Percentiles rank a stretch among this genome's conserved stretches.
phyloP scores from a whole-genome alignment of 176 grass and related monocot species.

The Areca catechu region DNA sequence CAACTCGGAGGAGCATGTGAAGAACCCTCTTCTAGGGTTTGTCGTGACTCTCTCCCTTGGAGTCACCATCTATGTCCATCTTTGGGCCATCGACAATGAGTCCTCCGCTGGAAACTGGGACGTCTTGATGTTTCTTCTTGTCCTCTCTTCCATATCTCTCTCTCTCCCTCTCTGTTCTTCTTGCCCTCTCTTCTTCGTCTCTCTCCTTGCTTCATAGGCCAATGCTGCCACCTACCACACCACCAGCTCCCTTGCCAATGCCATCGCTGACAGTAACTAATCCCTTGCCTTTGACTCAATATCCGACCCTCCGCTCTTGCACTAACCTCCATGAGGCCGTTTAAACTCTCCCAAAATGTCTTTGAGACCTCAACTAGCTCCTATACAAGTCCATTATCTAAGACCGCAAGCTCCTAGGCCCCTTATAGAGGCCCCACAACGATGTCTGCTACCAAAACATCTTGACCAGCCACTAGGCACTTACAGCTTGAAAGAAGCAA shows the following conservation, averaged over 20 bases:
- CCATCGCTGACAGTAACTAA: slow-evolving; percentile 70
- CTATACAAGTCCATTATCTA: slow-evolving; percentile 76
- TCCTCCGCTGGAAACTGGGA: too few species aligned
- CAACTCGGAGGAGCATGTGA: too few species aligned
- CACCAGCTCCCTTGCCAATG: slow-evolving; percentile 38
- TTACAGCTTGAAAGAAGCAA: slow-evolving; percentile 49
- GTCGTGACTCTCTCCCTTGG: too few species aligned
- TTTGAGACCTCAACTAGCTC: slow-evolving; percentile 80
- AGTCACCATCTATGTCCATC: too few species aligned
- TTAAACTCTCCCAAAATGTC: slow-evolving; percentile 46
- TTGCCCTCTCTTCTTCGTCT: too few species aligned
- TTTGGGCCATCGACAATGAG: too few species aligned
- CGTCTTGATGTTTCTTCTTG: too few species aligned
- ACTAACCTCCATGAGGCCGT: slow-evolving; percentile 60
- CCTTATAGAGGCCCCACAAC: slow-evolving; percentile 46
- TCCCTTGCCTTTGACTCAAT: slow-evolving; percentile 63
- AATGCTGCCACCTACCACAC: slow-evolving; percentile 52
- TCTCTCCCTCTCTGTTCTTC: too few species aligned
- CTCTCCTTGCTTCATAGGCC: slow-evolving; percentile 59
- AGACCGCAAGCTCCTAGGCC: slow-evolving; percentile 61
- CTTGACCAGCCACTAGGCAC: slow-evolving; percentile 42
- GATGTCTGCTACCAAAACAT: slow-evolving; percentile 66
- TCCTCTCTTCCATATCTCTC: too few species aligned
- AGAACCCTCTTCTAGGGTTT: too few species aligned
- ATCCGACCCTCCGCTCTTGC: slow-evolving; percentile 57